These are phyloP conservation scores for Senna tora DNA, from an alignment of 306 rosid genomes.

Conservation along the genomic window DNA sequence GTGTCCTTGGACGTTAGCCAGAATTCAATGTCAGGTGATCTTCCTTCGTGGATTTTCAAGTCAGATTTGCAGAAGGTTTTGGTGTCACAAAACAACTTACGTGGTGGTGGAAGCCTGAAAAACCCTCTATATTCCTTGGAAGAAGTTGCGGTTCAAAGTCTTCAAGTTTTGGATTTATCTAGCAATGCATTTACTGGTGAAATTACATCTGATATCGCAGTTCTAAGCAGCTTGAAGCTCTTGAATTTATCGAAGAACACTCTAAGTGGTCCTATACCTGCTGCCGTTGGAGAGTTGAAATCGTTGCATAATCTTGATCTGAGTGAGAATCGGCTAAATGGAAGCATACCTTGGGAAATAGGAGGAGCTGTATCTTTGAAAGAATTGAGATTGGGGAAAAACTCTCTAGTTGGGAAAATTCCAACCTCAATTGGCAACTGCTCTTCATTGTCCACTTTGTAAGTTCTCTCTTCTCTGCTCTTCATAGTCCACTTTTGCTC, in stretches of 20 bases:
- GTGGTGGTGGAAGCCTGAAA: constrained; percentile 40
- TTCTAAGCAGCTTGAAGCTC: constrained; percentile 62
- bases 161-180: constrained; percentile 80
- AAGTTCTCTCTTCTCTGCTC: constrained; percentile 51
- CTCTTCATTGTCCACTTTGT: constrained; percentile 73
- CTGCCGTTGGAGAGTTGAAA: constrained; percentile 66
- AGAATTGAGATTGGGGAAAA: constrained; percentile 68
- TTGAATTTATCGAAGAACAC: constrained; percentile 75
- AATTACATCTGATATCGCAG: constrained; percentile 59
- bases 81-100: constrained; percentile 45
- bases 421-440: constrained; percentile 78
- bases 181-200: constrained; percentile 76
- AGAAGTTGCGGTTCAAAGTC: constrained; percentile 56
- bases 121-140: constrained; percentile 39
- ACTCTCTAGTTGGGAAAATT: constrained; percentile 66
- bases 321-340: constrained; percentile 72
- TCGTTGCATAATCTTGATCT: constrained; percentile 65
- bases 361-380: constrained; percentile 68
- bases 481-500: too few species aligned
- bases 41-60: constrained; percentile 78
- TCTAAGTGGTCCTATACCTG: constrained; percentile 75
- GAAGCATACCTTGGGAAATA: constrained; percentile 76
- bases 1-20: constrained; percentile 67
- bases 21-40: constrained; percentile 74
- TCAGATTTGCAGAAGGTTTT: constrained; percentile 58